Evolutionary conservation across 495 filamentous ascomycete genomes (phyloP).

Genomic region (Physcia stellaris): DNA sequence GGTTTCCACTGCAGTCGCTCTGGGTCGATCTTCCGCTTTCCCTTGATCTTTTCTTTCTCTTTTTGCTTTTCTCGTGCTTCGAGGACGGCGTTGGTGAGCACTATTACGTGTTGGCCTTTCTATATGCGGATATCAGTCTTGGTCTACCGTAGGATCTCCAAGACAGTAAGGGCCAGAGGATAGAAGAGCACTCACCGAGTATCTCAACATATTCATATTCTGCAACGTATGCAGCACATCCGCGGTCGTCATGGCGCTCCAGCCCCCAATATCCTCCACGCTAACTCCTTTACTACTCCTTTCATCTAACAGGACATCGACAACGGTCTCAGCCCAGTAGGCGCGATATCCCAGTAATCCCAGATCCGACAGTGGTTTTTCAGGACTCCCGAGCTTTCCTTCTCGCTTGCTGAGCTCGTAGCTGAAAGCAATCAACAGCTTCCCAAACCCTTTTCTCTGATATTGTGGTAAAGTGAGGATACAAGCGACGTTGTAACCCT

Average conservation of each 20-base stretch:
- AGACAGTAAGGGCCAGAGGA: neutral
- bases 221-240: conserved; percentile 90
- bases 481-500: conserved; percentile 95
- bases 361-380: conserved; percentile 90
- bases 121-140: conserved; percentile 21
- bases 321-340: conserved; percentile 90
- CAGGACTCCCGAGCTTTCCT: conserved; percentile 83
- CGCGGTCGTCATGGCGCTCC: conserved; percentile 86
- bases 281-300: conserved; percentile 29
- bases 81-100: conserved; percentile 66
- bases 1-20: conserved; percentile 85
- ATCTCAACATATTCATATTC: conserved; percentile 85
- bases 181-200: conserved; percentile 41
- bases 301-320: conserved; percentile 59
- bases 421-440: conserved; percentile 89
- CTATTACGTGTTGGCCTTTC: conserved; percentile 88
- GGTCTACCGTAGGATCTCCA: neutral
- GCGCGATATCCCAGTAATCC: conserved; percentile 85
- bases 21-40: conserved; percentile 60
- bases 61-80: conserved; percentile 57
- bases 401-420: conserved; percentile 96
- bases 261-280: conserved; percentile 63
- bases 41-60: conserved; percentile 63
- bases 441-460: conserved; percentile 85
- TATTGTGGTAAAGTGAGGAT: conserved; percentile 94